Evolutionary conservation across 805 yeast genomes (phyloP).

Genomic region (Hanseniaspora jakobsenii): DNA sequence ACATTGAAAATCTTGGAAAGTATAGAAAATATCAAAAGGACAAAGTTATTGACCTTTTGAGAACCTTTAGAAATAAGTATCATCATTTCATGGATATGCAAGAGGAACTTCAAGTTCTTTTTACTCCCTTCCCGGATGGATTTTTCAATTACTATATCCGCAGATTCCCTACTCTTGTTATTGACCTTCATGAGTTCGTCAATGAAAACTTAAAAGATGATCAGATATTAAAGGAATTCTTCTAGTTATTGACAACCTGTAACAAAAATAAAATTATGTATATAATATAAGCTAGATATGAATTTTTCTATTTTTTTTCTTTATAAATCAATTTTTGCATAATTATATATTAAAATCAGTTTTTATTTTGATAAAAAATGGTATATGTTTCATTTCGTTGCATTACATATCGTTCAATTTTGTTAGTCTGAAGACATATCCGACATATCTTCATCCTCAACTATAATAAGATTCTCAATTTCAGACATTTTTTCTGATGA

Average conservation of each 20-base stretch:
- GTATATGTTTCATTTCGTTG: too few species aligned
- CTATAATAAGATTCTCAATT: slow-evolving; percentile 17
- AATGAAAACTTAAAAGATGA: slow-evolving; percentile 49
- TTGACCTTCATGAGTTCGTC: slow-evolving; percentile 60
- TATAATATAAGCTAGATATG: too few species aligned
- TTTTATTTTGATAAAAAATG: too few species aligned
- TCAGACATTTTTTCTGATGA: slow-evolving; percentile 18
- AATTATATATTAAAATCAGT: too few species aligned
- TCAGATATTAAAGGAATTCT: slow-evolving; percentile 41
- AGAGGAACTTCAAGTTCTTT: slow-evolving; percentile 42
- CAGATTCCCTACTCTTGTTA: slow-evolving; percentile 66
- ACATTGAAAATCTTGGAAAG: slow-evolving; percentile 75
- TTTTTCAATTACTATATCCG: slow-evolving; percentile 64
- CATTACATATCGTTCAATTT: too few species aligned
- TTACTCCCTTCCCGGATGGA: slow-evolving; percentile 77
- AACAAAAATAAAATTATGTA: too few species aligned
- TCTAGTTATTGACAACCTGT: slow-evolving; percentile 20
- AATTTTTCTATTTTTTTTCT: too few species aligned
- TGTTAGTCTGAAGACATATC: too few species aligned
- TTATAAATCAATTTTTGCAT: too few species aligned
- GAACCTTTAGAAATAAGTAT: slow-evolving; percentile 86
- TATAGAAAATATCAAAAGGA: slow-evolving; percentile 76
- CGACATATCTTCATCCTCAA: slow-evolving; percentile 23
- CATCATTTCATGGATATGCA: slow-evolving; percentile 93
- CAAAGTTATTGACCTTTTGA: slow-evolving; percentile 67